Conservation (phyloP, 331 rosid genomes). For the Phaseolus coccineus region DNA sequence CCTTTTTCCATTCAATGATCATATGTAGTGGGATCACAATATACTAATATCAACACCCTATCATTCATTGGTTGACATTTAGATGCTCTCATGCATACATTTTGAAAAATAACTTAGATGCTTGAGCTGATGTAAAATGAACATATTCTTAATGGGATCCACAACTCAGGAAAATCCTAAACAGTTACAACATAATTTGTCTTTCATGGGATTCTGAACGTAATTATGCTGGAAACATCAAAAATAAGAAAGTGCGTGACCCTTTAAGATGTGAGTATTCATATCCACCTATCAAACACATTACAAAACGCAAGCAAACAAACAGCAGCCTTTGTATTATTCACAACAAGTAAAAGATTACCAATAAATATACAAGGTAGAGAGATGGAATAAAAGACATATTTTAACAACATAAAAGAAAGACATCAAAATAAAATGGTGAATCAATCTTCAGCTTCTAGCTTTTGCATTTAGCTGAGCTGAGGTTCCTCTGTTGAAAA, state of each 20-base stretch:
- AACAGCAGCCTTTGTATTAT: conserved; percentile 39
- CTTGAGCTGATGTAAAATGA: conserved; percentile 14
- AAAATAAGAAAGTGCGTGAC: background rate
- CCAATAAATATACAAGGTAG: conserved; percentile 46
- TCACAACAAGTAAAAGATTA: conserved; percentile 47
- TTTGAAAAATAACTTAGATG: conserved; percentile 1
- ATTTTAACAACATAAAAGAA: background rate
- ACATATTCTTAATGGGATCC: conserved; percentile 19
- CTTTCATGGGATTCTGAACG: background rate
- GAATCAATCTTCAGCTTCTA: conserved; percentile 39
- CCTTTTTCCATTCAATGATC: conserved; percentile 1
- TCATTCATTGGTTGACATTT: background rate
- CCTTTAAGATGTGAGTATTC: conserved; percentile 5
- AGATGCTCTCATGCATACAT: background rate
- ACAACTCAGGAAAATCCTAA: background rate
- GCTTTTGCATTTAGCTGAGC: conserved; percentile 40
- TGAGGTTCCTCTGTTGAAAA: conserved; percentile 38
- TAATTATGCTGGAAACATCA: background rate
- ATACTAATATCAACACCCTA: background rate
- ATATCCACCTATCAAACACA: conserved; percentile 14
- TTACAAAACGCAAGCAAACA: conserved; percentile 15
- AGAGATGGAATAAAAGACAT: conserved; percentile 22
- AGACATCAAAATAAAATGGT: conserved; percentile 20
- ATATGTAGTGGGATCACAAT: background rate
- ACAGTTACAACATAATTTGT: background rate